phyloP scores from a whole-genome alignment of 352 stramenopile species.

The Globisporangium sylvaticum region DNA sequence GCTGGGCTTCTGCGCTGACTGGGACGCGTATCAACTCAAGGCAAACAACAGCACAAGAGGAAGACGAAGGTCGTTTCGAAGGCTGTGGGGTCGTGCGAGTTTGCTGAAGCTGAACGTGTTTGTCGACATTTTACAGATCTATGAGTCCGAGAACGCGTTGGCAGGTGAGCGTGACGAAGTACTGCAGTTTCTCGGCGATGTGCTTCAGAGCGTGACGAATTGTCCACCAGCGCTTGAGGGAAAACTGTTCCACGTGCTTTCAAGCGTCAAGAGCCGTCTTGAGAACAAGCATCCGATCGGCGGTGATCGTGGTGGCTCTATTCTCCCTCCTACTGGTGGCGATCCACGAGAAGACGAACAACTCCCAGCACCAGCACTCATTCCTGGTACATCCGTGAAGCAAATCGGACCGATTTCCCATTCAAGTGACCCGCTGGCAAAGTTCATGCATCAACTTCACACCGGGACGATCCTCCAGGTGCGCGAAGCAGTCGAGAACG shows the following conservation, averaged over 20 bases:
- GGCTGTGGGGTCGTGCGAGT: slow-evolving; percentile 18
- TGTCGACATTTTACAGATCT: slow-evolving; percentile 30
- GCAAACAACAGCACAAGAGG: not conserved
- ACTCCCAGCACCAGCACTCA: not conserved
- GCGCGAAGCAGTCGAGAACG: slow-evolving; percentile 17
- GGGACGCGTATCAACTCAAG: slow-evolving; percentile 25
- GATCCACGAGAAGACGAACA: not conserved
- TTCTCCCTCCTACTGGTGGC: not conserved
- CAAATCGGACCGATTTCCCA: slow-evolving; percentile 19
- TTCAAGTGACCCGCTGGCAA: slow-evolving; percentile 25
- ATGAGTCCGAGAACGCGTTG: slow-evolving; percentile 20
- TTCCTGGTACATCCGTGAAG: not conserved
- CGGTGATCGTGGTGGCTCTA: not conserved
- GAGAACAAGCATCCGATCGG: not conserved
- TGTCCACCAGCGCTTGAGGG: slow-evolving; percentile 30
- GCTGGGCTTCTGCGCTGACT: slow-evolving; percentile 12
- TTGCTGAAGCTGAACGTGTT: slow-evolving; percentile 30
- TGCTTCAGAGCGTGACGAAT: slow-evolving; percentile 32
- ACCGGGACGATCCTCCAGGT: slow-evolving; percentile 23
- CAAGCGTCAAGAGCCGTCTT: slow-evolving; percentile 21
- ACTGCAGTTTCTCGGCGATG: slow-evolving; percentile 25
- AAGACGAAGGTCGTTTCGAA: not conserved
- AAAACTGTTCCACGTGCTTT: slow-evolving; percentile 30
- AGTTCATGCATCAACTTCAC: slow-evolving; percentile 28
- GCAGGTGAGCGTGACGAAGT: slow-evolving; percentile 21